Evolutionary conservation across 1,284 basidiomycete genomes (phyloP).

Genomic region (Moesziomyces sp.): DNA sequence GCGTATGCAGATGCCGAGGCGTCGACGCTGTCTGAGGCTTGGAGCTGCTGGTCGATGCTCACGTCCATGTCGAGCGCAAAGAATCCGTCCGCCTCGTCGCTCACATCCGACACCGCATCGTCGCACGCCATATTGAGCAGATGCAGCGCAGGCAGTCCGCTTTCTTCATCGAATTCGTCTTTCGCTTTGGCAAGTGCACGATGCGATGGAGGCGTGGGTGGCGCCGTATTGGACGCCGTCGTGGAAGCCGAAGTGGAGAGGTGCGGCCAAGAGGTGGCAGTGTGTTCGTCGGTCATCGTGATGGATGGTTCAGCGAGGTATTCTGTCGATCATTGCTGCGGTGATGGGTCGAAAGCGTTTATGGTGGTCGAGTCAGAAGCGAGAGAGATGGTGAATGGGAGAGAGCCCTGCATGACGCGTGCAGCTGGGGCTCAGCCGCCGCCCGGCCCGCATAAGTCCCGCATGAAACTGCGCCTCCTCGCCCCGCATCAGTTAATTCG

Average conservation of each 20-base stretch:
- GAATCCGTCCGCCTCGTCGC: constrained; percentile 52
- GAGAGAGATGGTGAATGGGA: no score
- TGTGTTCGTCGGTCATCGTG: constrained; percentile 43
- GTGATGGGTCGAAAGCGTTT: no score
- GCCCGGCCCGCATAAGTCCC: no score
- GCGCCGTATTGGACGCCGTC: constrained; percentile 37
- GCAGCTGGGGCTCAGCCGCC: no score
- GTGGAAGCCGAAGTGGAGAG: constrained; percentile 43
- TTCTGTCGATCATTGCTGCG: no score
- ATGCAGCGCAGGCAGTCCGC: constrained; percentile 27
- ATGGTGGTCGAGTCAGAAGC: no score
- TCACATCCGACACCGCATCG: constrained; percentile 29
- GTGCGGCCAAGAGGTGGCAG: constrained; percentile 24
- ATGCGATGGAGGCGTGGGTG: constrained; percentile 25
- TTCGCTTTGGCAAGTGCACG: neutral
- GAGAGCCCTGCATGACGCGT: no score
- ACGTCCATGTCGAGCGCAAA: constrained; percentile 57
- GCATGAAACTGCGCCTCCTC: no score
- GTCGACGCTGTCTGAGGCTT: neutral
- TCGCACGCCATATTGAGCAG: constrained; percentile 44
- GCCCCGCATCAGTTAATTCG: no score
- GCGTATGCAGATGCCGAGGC: constrained; percentile 7
- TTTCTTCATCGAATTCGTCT: neutral
- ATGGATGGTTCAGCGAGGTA: neutral
- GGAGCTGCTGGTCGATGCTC: constrained; percentile 44